Conservation (phyloP, 805 yeast genomes). For the Blastobotrys attinorum region DNA sequence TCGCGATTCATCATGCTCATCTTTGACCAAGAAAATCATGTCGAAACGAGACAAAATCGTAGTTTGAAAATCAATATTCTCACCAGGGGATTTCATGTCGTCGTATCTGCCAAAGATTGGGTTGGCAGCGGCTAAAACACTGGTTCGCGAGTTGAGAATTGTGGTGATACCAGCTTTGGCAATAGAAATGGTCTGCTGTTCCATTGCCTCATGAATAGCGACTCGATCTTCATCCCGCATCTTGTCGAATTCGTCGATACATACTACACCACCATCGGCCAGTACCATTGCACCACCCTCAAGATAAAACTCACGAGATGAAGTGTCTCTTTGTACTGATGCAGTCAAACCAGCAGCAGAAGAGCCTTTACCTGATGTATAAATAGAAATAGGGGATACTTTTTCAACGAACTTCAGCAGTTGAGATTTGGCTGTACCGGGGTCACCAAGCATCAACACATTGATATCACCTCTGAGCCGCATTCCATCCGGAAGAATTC, state of each 20-base stretch:
- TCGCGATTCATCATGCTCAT: conserved; percentile 79
- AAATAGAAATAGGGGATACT: conserved; percentile 87
- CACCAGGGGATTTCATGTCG: conserved; percentile 94
- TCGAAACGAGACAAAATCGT: conserved; percentile 96
- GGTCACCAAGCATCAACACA: conserved; percentile 89
- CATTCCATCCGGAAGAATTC: conserved; percentile 91
- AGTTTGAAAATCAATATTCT: conserved; percentile 95
- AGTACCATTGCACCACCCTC: conserved; percentile 99
- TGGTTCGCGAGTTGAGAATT: conserved; percentile 88
- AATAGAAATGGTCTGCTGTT: conserved; percentile 96
- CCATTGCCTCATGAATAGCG: conserved; percentile 99
- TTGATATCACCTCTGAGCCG: conserved; percentile 95
- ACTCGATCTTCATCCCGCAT: conserved; percentile 99
- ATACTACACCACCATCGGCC: conserved; percentile 98
- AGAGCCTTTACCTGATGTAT: conserved; percentile 98
- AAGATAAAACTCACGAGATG: conserved; percentile 82
- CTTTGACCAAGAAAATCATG: conserved; percentile 96
- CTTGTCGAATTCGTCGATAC: conserved; percentile 98
- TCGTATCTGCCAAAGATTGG: conserved; percentile 96
- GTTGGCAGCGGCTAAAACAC: conserved; percentile 96
- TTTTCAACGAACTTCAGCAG: conserved; percentile 90
- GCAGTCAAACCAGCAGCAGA: conserved; percentile 99
- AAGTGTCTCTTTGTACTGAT: conserved; percentile 86
- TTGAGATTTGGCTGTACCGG: conserved; percentile 98
- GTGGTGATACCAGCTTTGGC: conserved; percentile 99